phyloP scores from a whole-genome alignment of 2,329 filamentous ascomycete species.

The Beauveria sp. region DNA sequence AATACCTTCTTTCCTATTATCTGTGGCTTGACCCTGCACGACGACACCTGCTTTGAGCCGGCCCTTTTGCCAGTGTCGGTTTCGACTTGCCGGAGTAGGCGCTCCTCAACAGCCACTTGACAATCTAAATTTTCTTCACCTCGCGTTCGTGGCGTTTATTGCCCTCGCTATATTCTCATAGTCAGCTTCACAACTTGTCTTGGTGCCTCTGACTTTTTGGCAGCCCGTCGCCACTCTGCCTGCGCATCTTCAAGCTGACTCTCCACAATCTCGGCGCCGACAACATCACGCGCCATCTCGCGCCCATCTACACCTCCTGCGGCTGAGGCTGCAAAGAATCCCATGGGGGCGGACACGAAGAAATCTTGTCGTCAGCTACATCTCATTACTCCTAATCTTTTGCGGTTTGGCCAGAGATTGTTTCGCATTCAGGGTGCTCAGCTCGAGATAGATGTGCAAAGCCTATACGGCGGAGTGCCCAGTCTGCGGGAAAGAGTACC shows the following conservation, averaged over 20 bases:
- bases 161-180: not conserved
- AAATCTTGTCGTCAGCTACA: not conserved
- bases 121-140: not conserved
- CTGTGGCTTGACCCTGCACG: slow-evolving; percentile 2
- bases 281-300: not conserved
- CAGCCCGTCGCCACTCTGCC: not conserved
- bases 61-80: slow-evolving; percentile 3
- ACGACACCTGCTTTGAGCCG: not conserved
- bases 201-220: not conserved
- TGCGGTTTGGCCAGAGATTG: not conserved
- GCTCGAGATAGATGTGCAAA: slow-evolving; percentile 47
- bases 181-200: not conserved
- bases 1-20: not conserved
- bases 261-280: not conserved
- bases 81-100: not conserved
- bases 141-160: not conserved
- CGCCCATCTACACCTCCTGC: not conserved
- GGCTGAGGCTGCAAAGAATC: not conserved
- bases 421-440: not conserved
- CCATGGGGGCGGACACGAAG: slow-evolving; percentile 1
- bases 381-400: not conserved
- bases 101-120: not conserved
- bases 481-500: slow-evolving; percentile 52
- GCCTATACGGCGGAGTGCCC: slow-evolving; percentile 49
- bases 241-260: not conserved